Base-by-base conservation (phyloP, 495 filamentous ascomycete species). In the Cercophora newfieldiana region DNA sequence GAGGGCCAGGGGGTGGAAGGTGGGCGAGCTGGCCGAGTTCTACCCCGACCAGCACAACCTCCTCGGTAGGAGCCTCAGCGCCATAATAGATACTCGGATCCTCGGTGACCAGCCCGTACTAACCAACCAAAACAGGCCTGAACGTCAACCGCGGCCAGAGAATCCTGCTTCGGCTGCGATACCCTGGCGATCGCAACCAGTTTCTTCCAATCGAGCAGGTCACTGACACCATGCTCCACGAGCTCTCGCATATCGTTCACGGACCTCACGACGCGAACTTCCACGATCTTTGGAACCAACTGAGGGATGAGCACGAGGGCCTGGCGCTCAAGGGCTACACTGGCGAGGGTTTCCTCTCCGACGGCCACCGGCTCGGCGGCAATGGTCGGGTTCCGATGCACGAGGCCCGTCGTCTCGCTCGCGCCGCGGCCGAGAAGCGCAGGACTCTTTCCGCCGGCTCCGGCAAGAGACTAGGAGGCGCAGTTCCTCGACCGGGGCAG, bases 141-240 rank as follows among this genome's bases (percentile, higher is more conserved):
- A 99, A 99, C 72, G 79, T 89, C 71, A 89, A 92, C 68, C 69
- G 71, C 7, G 92, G 93, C 19, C 82, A 90, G 70, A 89, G 88
- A 74, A 95, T 98, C 53, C 91, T 90, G 65, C 80, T 99, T 24
- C 88, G 94, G 62, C 80, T 99, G 24, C 90, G 95, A 33, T 90
- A 96, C 78, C 80, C 89, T 22, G 81, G 82, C 65, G 91, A 97
- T 77, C 81, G 87, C 48, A 85, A 77, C 58, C 88, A 91, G 74
- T 99, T 99, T 70, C 76, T 97, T 8, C 89, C 91, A 8, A 69
- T 93, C 26, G 92, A 97, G 60, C 78, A 91, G 66, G 85, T 97
- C 1, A 81, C 90, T 16, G 92, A 96, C 75, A 98, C 94, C 1
- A 94, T 98, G 91, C 86, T 99, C 30, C 95, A 99, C 74, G 95